Evolutionary conservation across 2,329 filamentous ascomycete species (phyloP).

Genomic region (Leptoxyphium fumago): DNA sequence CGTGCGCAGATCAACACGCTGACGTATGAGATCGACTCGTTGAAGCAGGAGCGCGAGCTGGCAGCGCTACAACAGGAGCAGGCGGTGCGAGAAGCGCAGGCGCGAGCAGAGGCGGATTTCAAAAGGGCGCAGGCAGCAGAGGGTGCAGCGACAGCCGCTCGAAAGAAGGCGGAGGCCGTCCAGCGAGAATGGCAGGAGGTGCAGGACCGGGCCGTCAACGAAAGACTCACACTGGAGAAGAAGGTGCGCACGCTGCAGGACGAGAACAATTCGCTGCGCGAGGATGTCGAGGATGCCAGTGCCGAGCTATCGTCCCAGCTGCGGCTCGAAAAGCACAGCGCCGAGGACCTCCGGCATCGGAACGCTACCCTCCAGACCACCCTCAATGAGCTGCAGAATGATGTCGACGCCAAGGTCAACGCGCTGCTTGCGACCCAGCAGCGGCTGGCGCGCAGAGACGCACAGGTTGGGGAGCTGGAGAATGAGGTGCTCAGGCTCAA

Average conservation of each 20-base stretch:
- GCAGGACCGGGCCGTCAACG: conserved; percentile 40
- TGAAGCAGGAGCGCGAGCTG: conserved; percentile 79
- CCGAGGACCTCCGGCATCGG: conserved; percentile 46
- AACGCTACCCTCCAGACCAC: conserved; percentile 39
- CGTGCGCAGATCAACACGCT: conserved; percentile 81
- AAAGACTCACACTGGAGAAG: conserved; percentile 40
- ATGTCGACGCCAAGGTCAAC: conserved; percentile 41
- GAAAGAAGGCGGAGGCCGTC: conserved; percentile 40
- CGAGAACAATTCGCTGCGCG: conserved; percentile 56
- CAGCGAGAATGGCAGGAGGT: conserved; percentile 39
- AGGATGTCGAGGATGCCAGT: conserved; percentile 71
- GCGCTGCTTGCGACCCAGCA: conserved; percentile 48
- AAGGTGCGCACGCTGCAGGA: conserved; percentile 45
- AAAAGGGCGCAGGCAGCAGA: conserved; percentile 46
- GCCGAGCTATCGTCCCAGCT: conserved; percentile 57
- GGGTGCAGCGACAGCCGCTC: conserved; percentile 33
- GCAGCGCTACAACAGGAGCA: conserved; percentile 63
- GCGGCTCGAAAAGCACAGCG: conserved; percentile 46
- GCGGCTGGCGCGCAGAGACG: conserved; percentile 53
- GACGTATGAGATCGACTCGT: conserved; percentile 72
- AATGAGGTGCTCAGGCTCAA: conserved; percentile 72
- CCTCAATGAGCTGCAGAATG: conserved; percentile 43
- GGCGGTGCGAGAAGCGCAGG: conserved; percentile 65
- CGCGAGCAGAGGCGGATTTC: conserved; percentile 75
- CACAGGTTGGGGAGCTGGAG: conserved; percentile 59